phyloP scores from a whole-genome alignment of 371 early-diverging fungal species.

The Phascolomyces articulosus region DNA sequence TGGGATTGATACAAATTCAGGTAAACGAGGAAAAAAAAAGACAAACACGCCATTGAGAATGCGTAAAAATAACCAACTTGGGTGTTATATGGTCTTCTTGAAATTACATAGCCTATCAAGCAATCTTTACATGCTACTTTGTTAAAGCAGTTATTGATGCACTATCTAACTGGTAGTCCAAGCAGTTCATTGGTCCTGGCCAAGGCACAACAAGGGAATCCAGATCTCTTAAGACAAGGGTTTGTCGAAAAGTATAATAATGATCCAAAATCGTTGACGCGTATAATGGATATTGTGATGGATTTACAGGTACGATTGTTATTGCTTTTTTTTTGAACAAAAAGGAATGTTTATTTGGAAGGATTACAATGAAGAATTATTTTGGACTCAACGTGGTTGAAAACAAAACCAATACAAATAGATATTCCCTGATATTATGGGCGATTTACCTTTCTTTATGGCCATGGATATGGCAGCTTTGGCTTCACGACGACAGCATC shows the following conservation, averaged over 20 bases:
- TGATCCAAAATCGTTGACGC: constrained; percentile 70
- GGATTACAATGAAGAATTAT: too few species aligned
- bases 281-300: constrained; percentile 82
- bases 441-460: constrained; percentile 71
- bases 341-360: too few species aligned
- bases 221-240: constrained; percentile 61
- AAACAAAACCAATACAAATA: too few species aligned
- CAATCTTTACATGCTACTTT: constrained; percentile 70
- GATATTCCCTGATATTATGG: constrained; percentile 76
- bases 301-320: constrained; percentile 70
- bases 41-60: too few species aligned
- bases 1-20: constrained; percentile 76
- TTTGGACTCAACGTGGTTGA: too few species aligned
- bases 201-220: constrained; percentile 74
- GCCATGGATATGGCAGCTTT: constrained; percentile 86
- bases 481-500: constrained; percentile 80
- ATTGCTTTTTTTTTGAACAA: neutral
- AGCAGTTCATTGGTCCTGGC: constrained; percentile 76
- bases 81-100: too few species aligned
- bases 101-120: constrained; percentile 50
- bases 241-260: constrained; percentile 76
- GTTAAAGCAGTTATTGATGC: constrained; percentile 63
- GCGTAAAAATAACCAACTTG: too few species aligned
- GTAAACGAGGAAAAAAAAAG: too few species aligned
- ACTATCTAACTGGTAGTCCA: constrained; percentile 72